phyloP scores from a whole-genome alignment of 2,329 filamentous ascomycete genomes.

The Clarireedia sp. region DNA sequence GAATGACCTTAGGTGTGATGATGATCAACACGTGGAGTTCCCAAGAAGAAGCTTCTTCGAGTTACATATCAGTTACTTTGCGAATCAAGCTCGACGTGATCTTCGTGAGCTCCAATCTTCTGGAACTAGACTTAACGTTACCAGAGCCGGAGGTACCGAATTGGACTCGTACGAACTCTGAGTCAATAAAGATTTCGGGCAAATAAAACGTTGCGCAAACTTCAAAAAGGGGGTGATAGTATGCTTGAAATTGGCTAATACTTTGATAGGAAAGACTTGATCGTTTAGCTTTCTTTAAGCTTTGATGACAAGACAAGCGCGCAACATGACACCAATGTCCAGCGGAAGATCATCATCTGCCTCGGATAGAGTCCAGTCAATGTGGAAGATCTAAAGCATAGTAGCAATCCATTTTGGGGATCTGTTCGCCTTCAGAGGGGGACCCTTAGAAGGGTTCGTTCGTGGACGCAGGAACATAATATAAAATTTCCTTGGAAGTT shows the following conservation, averaged over 20 bases:
- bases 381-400: not conserved
- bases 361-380: not conserved
- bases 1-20: constrained; percentile 5
- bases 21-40: constrained; percentile 9
- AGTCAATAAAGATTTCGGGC: constrained; percentile 16
- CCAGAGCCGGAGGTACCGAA: constrained; percentile 17
- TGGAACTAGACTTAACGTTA: constrained; percentile 18
- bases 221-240: not conserved
- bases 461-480: constrained; percentile 8
- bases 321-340: constrained; percentile 14
- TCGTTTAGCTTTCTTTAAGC: constrained; percentile 17
- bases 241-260: constrained; percentile 3
- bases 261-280: constrained; percentile 10
- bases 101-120: constrained; percentile 15
- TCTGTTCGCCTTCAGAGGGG: constrained; percentile 8
- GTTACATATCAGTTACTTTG: constrained; percentile 11
- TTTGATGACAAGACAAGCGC: constrained; percentile 13
- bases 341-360: not conserved
- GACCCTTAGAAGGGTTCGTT: constrained; percentile 4
- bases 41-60: constrained; percentile 4
- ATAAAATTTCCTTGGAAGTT: constrained; percentile 3
- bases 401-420: constrained; percentile 11
- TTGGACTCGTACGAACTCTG: constrained; percentile 14
- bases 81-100: constrained; percentile 13
- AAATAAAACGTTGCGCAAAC: constrained; percentile 15